Base-by-base conservation (phyloP, 2,329 filamentous ascomycete species). In the Mycosphaerella sp. region DNA sequence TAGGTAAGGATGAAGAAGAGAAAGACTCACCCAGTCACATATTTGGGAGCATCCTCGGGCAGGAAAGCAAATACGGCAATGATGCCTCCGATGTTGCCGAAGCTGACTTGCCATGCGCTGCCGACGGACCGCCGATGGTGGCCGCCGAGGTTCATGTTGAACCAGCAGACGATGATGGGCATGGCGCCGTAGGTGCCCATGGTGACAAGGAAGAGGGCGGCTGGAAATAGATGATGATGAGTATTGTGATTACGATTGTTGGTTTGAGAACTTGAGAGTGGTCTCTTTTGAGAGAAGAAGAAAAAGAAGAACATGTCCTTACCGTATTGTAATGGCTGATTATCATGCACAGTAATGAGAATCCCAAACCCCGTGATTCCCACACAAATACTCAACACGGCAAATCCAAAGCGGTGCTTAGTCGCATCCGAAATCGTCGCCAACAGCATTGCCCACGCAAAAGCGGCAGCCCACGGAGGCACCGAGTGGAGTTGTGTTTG, bases 151-250 rank as follows among this genome's bases (percentile, higher is more conserved):
- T 95, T 95, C 73, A 95, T 95, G 49, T 84, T 83, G 36, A 86
- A 78, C 91, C 91, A 95, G 2, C 85, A 84, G 59, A 95, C 88
- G 0, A 88, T 95, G 67, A 95, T 93, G 6, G 89, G 74, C 53
- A 95, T 0, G 82, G 54, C 50, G 9, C 56, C 41, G 29, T 60
- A 60, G 11, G 57, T 59, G 11, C 59, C 56, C 51, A 59, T 59
- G 2, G 56, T 55, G 34, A 55, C 59, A 10, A 59, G 47, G 51
- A 61, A 59, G 9, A 53, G 50, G 2, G 50, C 50, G 8, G 34
- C 50, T 53, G 14, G 4, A 12, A 1, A 10, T 4, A 10, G 17
- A 2, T 12, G 34, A 17, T 10, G 5, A 23, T 52, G 42, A 52
- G 50, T 23, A 17, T 17, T 17, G 14, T 17, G 14, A 17, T 17